Base-by-base conservation (phyloP, 225 moss, liverwort and hornwort species). In the Neckera pumila region DNA sequence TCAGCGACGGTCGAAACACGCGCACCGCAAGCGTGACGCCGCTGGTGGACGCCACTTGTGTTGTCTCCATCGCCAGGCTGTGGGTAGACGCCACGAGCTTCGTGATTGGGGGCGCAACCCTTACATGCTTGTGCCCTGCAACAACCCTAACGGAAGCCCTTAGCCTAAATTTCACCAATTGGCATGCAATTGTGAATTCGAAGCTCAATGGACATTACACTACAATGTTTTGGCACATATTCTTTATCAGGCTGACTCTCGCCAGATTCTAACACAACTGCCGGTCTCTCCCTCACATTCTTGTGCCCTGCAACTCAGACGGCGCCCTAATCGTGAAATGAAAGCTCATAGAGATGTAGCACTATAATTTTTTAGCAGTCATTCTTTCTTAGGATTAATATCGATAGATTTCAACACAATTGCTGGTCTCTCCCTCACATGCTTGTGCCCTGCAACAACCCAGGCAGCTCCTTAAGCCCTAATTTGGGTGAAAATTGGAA, bases 1-100 rank as follows among this genome's bases (percentile, higher is more conserved):
- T 61, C 34, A 69, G 87, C 25, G 89, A n/a, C 14, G 97, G 95
- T 73, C 90, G 92, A 92, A 97, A 98, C 75, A 96, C 60, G 63
- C 97, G 92, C 89, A 94, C 95, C 19, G 95, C 92, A 23, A 97
- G 92, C 69, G 92, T 89, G 80, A 97, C 90, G 45, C 96, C 94
- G 67, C 90, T 91, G 15, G 94, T 91, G 17, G 95, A 87, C 38
- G 94, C 93, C 83, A 98, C 94, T 61, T 93, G 93, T 6, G 90
- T 77, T 76, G 90, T 94, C 90, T 96, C 95, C 91, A 96, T 93
- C 77, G 81, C 91, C 64, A 85, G 25, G 26, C 33, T 42, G 63
- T 66, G 85, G 21, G 61, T 62, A 38, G 53, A 38, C 49, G 36
- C 83, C 67, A 83, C 87, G 49, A 70, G 53, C 75, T 62, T 36